A percentile compares a stretch with the other conserved stretches of the same genome.
Conservation (phyloP, 352 stramenopile species). For the Globisporangium megalacanthum region DNA sequence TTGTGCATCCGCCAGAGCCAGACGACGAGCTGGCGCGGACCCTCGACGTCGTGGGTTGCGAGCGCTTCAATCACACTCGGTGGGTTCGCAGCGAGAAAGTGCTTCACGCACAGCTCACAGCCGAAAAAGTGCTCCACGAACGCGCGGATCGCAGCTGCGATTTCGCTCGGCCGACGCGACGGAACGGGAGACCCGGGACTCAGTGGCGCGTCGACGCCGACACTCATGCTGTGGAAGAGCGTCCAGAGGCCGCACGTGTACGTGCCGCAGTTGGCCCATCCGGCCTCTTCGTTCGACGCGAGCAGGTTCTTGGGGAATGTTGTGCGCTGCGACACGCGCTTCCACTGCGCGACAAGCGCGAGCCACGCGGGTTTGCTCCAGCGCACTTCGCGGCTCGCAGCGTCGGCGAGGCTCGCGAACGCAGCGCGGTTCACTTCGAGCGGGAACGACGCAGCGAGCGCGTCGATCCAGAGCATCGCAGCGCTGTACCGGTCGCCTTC, state of each 20-base stretch:
- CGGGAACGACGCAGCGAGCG: conserved; percentile 55
- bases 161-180: conserved; percentile 45
- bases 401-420: conserved; percentile 33
- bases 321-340: conserved; percentile 25
- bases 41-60: conserved; percentile 27
- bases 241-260: conserved; percentile 83
- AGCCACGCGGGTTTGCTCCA: conserved; percentile 64
- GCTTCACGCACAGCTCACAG: conserved; percentile 66
- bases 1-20: conserved; percentile 87
- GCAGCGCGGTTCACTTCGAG: conserved; percentile 54
- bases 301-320: conserved; percentile 69
- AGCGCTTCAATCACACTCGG: conserved; percentile 42
- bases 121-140: conserved; percentile 82
- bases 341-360: conserved; percentile 59
- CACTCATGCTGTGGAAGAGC: conserved; percentile 74
- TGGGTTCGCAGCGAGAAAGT: conserved; percentile 71
- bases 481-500: conserved; percentile 60
- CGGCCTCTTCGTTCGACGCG: conserved; percentile 35
- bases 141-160: conserved; percentile 56
- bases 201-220: conserved; percentile 24
- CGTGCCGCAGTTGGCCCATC: conserved; percentile 54
- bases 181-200: conserved; percentile 14
- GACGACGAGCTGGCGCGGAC: conserved; percentile 37
- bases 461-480: conserved; percentile 57
- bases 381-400: conserved; percentile 28